A percentile compares a stretch with the other conserved stretches of the same genome.
Conservation (phyloP, 805 yeast genomes). For the Schwanniomyces yamadae region DNA sequence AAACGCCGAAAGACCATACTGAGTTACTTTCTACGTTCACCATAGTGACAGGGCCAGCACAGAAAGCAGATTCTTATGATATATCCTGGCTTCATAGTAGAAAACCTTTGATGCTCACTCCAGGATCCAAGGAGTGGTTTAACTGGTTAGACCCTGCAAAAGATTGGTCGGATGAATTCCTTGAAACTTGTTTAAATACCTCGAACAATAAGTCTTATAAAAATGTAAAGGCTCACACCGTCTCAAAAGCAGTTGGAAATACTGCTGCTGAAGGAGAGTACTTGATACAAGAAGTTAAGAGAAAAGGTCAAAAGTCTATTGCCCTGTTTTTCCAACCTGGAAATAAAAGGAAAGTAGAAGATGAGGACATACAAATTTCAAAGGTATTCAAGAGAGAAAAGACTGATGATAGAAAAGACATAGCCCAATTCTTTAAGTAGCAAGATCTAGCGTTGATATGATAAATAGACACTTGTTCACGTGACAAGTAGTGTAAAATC, state of each 20-base stretch:
- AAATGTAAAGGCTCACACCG: slow-evolving; percentile 53
- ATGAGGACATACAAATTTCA: no score
- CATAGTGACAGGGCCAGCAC: slow-evolving; percentile 71
- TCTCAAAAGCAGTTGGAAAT: slow-evolving; percentile 64
- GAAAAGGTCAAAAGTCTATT: slow-evolving; percentile 21
- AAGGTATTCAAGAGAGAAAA: slow-evolving; percentile 4
- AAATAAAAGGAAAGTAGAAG: slow-evolving; percentile 4
- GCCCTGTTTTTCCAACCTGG: slow-evolving; percentile 25
- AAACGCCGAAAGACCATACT: slow-evolving; percentile 13
- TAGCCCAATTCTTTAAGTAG: slow-evolving; percentile 1
- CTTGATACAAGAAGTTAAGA: slow-evolving; percentile 29
- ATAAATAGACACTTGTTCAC: no score
- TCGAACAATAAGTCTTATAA: slow-evolving; percentile 27
- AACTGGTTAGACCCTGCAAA: slow-evolving; percentile 57
- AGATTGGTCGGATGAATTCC: slow-evolving; percentile 39
- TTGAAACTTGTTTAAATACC: slow-evolving; percentile 39
- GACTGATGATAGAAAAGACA: background rate
- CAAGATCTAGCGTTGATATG: slow-evolving; percentile 3
- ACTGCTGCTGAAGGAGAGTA: slow-evolving; percentile 46
- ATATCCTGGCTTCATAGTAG: slow-evolving; percentile 71
- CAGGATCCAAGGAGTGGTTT: slow-evolving; percentile 56
- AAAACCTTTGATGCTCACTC: slow-evolving; percentile 71
- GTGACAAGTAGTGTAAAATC: slow-evolving; percentile 1
- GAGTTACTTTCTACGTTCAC: slow-evolving; percentile 52
- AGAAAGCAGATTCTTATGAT: slow-evolving; percentile 40